Percentiles rank a stretch among this genome's conserved stretches.
phyloP scores from a whole-genome alignment of 176 grass and related monocot species.

The Chloris gayana region DNA sequence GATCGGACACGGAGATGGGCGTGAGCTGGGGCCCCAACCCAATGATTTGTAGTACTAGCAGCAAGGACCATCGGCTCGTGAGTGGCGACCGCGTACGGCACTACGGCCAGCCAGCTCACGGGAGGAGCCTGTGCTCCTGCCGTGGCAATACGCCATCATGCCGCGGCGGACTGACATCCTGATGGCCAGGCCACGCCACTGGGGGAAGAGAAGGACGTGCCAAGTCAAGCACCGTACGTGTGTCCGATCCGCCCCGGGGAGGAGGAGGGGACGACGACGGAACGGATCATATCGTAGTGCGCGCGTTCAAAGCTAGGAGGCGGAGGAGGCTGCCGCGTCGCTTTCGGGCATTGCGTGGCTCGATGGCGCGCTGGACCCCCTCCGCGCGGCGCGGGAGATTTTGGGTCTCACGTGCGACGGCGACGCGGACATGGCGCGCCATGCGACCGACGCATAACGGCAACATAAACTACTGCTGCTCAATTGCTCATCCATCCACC shows the following conservation, averaged over 20 bases:
- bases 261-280: no score
- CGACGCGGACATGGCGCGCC: slow-evolving; percentile 28
- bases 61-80: slow-evolving; percentile 20
- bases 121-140: background rate
- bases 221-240: no score
- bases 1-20: slow-evolving; percentile 13
- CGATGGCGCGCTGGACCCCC: background rate
- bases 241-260: background rate
- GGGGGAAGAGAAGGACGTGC: no score
- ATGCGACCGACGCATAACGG: slow-evolving; percentile 51
- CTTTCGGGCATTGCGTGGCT: slow-evolving; percentile 9
- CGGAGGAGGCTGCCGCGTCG: slow-evolving; percentile 18
- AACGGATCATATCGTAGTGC: background rate
- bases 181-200: no score
- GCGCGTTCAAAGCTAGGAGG: no score
- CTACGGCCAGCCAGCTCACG: slow-evolving; percentile 12
- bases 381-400: no score
- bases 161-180: background rate
- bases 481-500: background rate
- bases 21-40: background rate
- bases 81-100: background rate
- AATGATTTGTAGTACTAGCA: slow-evolving; percentile 42
- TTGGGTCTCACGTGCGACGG: background rate
- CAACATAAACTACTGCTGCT: slow-evolving; percentile 7
- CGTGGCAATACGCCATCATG: background rate